phyloP scores from a whole-genome alignment of 257 asterid genomes.

The Nicotiana sylvestris region DNA sequence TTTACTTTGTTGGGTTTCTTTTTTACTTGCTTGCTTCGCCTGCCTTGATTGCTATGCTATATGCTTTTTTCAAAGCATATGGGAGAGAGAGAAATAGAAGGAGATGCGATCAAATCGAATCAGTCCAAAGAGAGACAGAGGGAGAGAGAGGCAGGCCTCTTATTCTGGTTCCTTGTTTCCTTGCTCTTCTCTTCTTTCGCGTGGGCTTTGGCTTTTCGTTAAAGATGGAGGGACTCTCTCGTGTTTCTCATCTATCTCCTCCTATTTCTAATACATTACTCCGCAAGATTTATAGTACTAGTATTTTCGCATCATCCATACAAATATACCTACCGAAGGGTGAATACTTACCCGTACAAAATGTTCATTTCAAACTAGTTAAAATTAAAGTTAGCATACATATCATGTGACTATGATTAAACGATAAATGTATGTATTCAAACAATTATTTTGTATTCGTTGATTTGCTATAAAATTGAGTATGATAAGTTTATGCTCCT shows the following conservation, averaged over 20 bases:
- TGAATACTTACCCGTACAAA: no score
- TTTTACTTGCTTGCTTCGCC: neutral
- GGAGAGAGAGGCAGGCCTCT: neutral
- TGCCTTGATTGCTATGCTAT: slow-evolving; percentile 7
- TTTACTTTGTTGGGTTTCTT: neutral
- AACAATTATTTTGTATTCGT: no score
- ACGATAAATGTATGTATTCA: no score
- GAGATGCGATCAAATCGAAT: slow-evolving; percentile 28
- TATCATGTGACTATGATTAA: no score
- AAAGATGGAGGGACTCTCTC: slow-evolving; percentile 22
- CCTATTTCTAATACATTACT: neutral
- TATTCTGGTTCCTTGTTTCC: slow-evolving; percentile 17
- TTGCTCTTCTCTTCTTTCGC: slow-evolving; percentile 18
- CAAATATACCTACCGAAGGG: no score
- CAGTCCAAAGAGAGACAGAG: slow-evolving; percentile 18
- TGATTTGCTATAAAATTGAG: no score
- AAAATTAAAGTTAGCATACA: no score
- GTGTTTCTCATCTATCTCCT: slow-evolving; percentile 25
- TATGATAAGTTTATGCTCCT: no score
- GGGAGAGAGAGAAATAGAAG: neutral
- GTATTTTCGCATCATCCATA: neutral
- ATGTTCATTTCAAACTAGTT: no score
- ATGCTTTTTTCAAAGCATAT: neutral
- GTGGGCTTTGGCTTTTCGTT: slow-evolving; percentile 31
- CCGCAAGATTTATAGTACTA: neutral